These are phyloP conservation scores for Astraeus odoratus DNA, from an alignment of 768 basidiomycete genomes.

Conservation along the genomic window DNA sequence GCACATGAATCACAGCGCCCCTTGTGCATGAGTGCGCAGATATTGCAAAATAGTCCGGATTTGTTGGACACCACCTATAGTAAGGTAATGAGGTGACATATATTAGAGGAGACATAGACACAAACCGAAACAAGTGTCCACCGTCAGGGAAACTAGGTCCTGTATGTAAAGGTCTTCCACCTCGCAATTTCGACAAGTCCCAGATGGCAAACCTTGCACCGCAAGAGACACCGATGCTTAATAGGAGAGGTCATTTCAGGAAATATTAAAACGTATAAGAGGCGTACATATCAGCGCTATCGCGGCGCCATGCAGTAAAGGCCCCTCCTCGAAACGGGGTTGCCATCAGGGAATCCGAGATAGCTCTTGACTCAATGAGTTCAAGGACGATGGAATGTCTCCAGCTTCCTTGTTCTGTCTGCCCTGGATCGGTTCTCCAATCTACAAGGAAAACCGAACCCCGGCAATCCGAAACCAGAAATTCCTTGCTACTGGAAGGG, in stretches of 20 bases:
- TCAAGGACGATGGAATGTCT: conserved; percentile 62
- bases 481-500: conserved; percentile 67
- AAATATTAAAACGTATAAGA: neutral
- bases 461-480: conserved; percentile 68
- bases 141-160: conserved; percentile 64
- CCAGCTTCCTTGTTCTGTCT: conserved; percentile 44
- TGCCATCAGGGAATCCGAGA: conserved; percentile 48
- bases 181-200: conserved; percentile 66
- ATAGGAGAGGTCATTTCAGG: neutral
- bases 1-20: conserved; percentile 65
- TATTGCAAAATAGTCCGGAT: conserved; percentile 73
- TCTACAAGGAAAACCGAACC: conserved; percentile 76
- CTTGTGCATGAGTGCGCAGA: conserved; percentile 50
- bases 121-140: conserved; percentile 59
- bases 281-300: conserved; percentile 65
- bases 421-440: conserved; percentile 70
- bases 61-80: conserved; percentile 69
- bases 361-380: conserved; percentile 60
- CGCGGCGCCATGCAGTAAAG: conserved; percentile 63
- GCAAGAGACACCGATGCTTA: conserved; percentile 69
- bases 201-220: conserved; percentile 69
- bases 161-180: conserved; percentile 63
- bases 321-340: conserved; percentile 42
- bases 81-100: conserved; percentile 1
- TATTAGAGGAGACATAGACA: conserved; percentile 4